Evolutionary conservation across 129 eudicot genomes (phyloP).

Genomic region (Cynara cardunculus): DNA sequence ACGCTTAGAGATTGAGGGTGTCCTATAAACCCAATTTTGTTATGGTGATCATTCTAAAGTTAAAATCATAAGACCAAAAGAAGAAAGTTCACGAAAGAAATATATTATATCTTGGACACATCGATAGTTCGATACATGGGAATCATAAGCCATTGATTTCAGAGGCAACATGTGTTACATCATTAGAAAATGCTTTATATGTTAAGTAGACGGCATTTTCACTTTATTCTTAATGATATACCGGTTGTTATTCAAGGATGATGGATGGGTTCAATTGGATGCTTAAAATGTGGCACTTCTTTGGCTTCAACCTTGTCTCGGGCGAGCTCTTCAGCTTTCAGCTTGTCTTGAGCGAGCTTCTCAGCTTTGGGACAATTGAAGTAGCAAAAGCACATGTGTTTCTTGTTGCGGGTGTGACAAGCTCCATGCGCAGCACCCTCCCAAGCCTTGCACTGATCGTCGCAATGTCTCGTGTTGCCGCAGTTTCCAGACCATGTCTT

Average conservation of each 20-base stretch:
- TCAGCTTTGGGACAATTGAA: slow-evolving; percentile 13
- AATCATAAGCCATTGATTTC: not conserved
- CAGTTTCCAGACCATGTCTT: slow-evolving; percentile 35
- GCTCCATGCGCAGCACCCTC: slow-evolving; percentile 37
- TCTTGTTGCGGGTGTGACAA: slow-evolving; percentile 12
- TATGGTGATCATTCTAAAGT: no score
- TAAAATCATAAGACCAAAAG: not conserved
- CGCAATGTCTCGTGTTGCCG: slow-evolving; percentile 27
- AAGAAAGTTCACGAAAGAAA: no score
- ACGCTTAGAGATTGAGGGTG: no score
- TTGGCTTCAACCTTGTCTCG: slow-evolving; percentile 3
- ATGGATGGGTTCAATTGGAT: not conserved
- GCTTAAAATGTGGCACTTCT: not conserved
- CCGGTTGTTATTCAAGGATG: not conserved
- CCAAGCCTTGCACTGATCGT: slow-evolving; percentile 32
- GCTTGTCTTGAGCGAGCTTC: slow-evolving; percentile 18
- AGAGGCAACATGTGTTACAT: not conserved
- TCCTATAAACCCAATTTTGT: no score
- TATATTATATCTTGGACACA: not conserved
- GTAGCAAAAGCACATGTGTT: slow-evolving; percentile 39
- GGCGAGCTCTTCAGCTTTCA: slow-evolving; percentile 15
- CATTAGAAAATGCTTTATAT: not conserved
- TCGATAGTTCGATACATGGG: not conserved
- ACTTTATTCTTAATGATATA: slow-evolving; percentile 13
- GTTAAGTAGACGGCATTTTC: not conserved